These are phyloP conservation scores for Dioszegia hungarica DNA, from an alignment of 768 basidiomycete species.

Conservation along the genomic window DNA sequence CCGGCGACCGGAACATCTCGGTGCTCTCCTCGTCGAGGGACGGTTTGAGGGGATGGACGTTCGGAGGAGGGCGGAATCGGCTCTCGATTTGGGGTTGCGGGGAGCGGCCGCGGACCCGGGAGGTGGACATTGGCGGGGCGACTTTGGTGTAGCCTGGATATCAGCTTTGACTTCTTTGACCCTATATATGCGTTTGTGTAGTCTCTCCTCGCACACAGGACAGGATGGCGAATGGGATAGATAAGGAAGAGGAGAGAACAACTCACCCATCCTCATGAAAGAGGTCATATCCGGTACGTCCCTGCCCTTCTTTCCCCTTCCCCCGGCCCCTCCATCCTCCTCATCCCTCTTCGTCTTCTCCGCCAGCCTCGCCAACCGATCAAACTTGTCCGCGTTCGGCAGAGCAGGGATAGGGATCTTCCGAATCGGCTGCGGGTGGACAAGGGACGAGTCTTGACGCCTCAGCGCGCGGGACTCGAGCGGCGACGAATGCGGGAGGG, in stretches of 20 bases:
- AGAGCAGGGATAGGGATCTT: neutral
- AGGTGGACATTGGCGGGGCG: neutral
- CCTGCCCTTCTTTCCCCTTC: neutral
- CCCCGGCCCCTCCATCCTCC: no score
- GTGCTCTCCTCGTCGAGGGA: neutral
- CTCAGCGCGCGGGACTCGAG: neutral
- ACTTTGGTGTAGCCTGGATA: neutral
- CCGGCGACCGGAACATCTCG: conserved; percentile 1
- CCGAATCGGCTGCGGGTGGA: conserved; percentile 4
- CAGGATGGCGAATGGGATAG: no score
- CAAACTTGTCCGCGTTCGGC: conserved; percentile 1
- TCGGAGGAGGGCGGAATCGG: neutral
- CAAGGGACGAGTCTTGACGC: conserved; percentile 1
- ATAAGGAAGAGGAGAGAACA: no score
- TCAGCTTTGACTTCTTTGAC: no score
- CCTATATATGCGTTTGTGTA: no score
- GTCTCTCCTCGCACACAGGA: no score
- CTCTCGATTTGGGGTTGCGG: conserved; percentile 2
- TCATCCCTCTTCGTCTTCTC: neutral
- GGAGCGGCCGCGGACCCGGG: neutral
- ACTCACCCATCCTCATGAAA: neutral
- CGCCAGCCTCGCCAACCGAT: neutral
- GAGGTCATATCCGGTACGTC: neutral
- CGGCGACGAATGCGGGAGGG: conserved; percentile 21
- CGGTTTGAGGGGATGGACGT: neutral